These are phyloP conservation scores for Acrocalymma vagum DNA, from an alignment of 2,329 filamentous ascomycete genomes.

Conservation along the genomic window DNA sequence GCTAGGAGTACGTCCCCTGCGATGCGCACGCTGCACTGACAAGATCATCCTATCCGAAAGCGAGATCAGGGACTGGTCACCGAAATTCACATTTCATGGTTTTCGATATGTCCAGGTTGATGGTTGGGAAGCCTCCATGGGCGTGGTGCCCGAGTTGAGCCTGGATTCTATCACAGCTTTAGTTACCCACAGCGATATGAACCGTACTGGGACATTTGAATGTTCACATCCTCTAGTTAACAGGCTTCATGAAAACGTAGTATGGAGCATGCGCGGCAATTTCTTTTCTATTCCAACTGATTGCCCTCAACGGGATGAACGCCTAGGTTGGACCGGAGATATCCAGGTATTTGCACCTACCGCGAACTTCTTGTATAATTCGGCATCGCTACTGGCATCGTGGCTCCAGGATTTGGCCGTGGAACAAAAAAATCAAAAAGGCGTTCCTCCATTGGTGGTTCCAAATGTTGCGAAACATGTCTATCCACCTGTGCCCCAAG, in stretches of 20 bases:
- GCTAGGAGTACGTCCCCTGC: too few species aligned
- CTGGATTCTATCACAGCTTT: too few species aligned
- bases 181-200: slow-evolving; percentile 5
- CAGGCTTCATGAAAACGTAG: slow-evolving; percentile 1
- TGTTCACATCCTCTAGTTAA: slow-evolving; percentile 1
- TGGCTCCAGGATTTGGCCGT: slow-evolving; percentile 2
- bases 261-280: slow-evolving; percentile 4
- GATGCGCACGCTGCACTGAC: too few species aligned
- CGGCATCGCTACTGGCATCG: neutral
- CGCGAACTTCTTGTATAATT: slow-evolving; percentile 3
- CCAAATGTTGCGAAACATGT: neutral
- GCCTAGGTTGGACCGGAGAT: slow-evolving; percentile 9
- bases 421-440: neutral
- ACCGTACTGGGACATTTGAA: slow-evolving; percentile 1
- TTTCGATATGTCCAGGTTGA: too few species aligned
- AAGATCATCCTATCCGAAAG: too few species aligned
- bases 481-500: neutral
- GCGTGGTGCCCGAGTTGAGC: too few species aligned
- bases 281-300: slow-evolving; percentile 7
- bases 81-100: too few species aligned
- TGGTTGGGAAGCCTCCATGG: too few species aligned
- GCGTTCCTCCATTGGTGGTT: slow-evolving; percentile 1
- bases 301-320: slow-evolving; percentile 6
- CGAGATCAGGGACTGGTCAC: too few species aligned
- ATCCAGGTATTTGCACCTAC: slow-evolving; percentile 9